A percentile compares a stretch with the other conserved stretches of the same genome.
Evolutionary conservation across 768 basidiomycete genomes (phyloP).

Genomic region (Agaricus subrufescens): DNA sequence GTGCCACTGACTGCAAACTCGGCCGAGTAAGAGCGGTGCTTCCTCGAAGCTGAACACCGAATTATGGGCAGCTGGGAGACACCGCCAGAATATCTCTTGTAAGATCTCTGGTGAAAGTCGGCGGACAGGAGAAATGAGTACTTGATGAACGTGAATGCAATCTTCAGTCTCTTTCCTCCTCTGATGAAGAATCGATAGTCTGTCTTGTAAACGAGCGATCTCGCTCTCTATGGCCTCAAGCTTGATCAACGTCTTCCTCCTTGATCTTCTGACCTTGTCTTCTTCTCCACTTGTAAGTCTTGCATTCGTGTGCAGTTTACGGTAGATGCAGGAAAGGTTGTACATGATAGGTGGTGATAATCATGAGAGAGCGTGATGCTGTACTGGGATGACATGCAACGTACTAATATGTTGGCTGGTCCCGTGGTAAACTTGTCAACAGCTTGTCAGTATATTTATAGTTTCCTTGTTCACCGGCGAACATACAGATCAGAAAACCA

Average conservation of each 20-base stretch:
- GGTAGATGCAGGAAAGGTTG: too few species aligned
- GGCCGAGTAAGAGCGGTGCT: slow-evolving; percentile 12
- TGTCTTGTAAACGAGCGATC: background rate
- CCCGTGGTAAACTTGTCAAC: too few species aligned
- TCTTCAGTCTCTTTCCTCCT: background rate
- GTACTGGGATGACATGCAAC: too few species aligned
- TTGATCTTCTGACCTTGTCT: background rate
- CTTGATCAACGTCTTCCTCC: background rate
- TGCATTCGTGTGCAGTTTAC: background rate
- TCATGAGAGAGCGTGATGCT: too few species aligned
- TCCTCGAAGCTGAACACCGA: slow-evolving; percentile 1
- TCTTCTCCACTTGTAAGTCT: background rate
- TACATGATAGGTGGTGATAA: too few species aligned
- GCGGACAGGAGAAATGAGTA: background rate
- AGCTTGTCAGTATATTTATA: too few species aligned
- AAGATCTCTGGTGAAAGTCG: slow-evolving; percentile 4
- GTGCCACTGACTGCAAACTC: slow-evolving; percentile 11
- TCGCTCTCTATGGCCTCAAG: background rate
- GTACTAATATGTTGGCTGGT: too few species aligned
- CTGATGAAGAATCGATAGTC: background rate
- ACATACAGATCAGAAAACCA: too few species aligned
- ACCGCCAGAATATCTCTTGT: slow-evolving; percentile 10
- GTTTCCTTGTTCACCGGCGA: too few species aligned
- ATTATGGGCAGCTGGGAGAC: slow-evolving; percentile 8
- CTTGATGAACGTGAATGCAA: background rate